Evolutionary conservation across 331 rosid species (phyloP).

Genomic region (Rosa hybrid): DNA sequence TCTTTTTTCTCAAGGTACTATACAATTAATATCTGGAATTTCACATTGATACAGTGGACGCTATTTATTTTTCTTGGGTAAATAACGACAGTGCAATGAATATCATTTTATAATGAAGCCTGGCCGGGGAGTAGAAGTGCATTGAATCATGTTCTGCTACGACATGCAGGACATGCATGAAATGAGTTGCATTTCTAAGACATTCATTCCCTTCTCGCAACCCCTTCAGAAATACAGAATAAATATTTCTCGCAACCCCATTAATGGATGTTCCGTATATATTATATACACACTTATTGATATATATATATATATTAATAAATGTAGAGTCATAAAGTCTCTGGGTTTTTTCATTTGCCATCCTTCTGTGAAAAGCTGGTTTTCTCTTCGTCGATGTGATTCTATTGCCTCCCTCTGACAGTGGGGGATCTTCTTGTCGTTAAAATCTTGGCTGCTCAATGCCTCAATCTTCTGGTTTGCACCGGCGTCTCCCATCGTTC

Average conservation of each 20-base stretch:
- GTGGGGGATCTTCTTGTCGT: slow-evolving; percentile 36
- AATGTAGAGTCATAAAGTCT: slow-evolving; percentile 10
- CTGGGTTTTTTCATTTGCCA: slow-evolving; percentile 32
- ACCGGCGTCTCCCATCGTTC: slow-evolving; percentile 23
- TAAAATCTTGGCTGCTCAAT: slow-evolving; percentile 29
- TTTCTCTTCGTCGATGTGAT: slow-evolving; percentile 14
- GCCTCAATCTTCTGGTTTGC: slow-evolving; percentile 12
- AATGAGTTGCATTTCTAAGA: neutral
- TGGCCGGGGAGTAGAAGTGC: neutral
- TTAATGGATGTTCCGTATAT: too few relatives aligned
- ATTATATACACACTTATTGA: too few relatives aligned
- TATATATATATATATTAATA: too few relatives aligned
- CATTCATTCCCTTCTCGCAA: neutral
- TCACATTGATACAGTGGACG: neutral
- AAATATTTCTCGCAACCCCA: neutral
- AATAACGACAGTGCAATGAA: neutral
- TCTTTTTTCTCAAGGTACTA: too few relatives aligned
- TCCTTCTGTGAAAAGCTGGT: slow-evolving; percentile 33
- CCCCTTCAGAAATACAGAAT: neutral
- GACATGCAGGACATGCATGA: neutral
- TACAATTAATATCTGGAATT: neutral
- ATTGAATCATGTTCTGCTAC: neutral
- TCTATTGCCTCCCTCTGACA: slow-evolving; percentile 37
- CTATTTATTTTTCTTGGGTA: neutral
- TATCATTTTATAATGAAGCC: neutral